Evolutionary conservation across 768 basidiomycete genomes (phyloP), one percentile per base, ranked within the genome.

Genomic region (Hydnomerulius pinastri): DNA sequence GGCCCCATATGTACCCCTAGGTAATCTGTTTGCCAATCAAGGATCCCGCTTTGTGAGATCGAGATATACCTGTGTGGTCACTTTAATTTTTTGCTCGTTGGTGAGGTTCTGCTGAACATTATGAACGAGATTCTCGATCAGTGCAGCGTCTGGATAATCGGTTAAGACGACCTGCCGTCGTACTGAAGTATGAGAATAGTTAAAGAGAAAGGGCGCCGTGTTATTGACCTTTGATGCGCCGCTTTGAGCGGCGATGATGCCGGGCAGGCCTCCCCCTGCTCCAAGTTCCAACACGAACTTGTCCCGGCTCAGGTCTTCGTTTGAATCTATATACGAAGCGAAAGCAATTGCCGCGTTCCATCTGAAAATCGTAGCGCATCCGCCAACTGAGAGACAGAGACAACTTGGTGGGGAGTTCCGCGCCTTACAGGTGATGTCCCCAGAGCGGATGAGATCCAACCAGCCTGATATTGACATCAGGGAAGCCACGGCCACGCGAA

Each of bases 211-310:
- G 4, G 13, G 18, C 32, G n/a, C n/a, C n/a, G n/a, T 21, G 42
- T 42, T 29, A 33, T 57, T 2, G 17, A 90, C 93, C 62, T 79
- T 80, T 33, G 66, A 61, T 0, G 93, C 92, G 0, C 86, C 87
- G 50, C 83, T 85, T 33, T 85, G 79, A 0, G 78, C 81, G 0
- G 86, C 74, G 2, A 95, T 80, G 6, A 99, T 75, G 4, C 89
- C 83, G 0, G 97, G 97, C 6, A 98, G 73, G 2, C 86, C 96
- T 1, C 92, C 95, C 0, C 94, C 97, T 0, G 97, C 97, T 0
- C 97, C 97, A 0, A 98, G 80, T 66, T 99, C 97, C 1, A 98
- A 74, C 0, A 98, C 83, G 41, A 65, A 68, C 29, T 68, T 73
- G 6, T 69, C 68, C 1, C 57, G 58, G 38, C 81, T 84, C 0